Conservation (phyloP, 2,329 filamentous ascomycete genomes). For the Exophiala bonariae region DNA sequence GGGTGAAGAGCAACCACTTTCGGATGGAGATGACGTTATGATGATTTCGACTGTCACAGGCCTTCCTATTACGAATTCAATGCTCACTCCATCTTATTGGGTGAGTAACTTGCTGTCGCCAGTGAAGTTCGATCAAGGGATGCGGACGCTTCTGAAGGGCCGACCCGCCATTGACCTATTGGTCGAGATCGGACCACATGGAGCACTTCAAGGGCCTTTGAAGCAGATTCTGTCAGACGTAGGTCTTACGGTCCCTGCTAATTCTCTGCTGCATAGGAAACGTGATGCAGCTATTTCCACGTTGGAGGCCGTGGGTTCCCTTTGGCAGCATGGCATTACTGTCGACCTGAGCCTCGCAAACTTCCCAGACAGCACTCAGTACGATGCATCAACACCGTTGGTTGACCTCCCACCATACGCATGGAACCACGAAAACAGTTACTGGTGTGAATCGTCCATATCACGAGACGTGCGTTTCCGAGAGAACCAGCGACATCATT, state of each 20-base stretch:
- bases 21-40: neutral
- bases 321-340: slow-evolving; percentile 6
- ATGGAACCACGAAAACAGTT: slow-evolving; percentile 48
- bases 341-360: slow-evolving; percentile 10
- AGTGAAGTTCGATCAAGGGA: slow-evolving; percentile 28
- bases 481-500: slow-evolving; percentile 29
- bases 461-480: slow-evolving; percentile 42
- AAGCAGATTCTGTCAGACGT: slow-evolving; percentile 26
- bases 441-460: slow-evolving; percentile 48
- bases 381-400: slow-evolving; percentile 15
- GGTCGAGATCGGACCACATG: slow-evolving; percentile 39
- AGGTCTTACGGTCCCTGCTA: slow-evolving; percentile 10
- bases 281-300: slow-evolving; percentile 22
- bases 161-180: slow-evolving; percentile 9
- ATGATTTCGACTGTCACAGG: slow-evolving; percentile 31
- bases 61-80: slow-evolving; percentile 14
- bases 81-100: slow-evolving; percentile 27
- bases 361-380: neutral
- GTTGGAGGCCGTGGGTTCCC: slow-evolving; percentile 10
- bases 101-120: slow-evolving; percentile 28
- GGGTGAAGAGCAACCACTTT: slow-evolving; percentile 6
- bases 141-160: slow-evolving; percentile 18
- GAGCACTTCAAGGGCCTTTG: slow-evolving; percentile 34
- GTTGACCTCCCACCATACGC: slow-evolving; percentile 45
- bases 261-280: slow-evolving; percentile 23